These are phyloP conservation scores for Fraxinus sp. DNA, from an alignment of 305 asterid genomes.

Conservation along the genomic window DNA sequence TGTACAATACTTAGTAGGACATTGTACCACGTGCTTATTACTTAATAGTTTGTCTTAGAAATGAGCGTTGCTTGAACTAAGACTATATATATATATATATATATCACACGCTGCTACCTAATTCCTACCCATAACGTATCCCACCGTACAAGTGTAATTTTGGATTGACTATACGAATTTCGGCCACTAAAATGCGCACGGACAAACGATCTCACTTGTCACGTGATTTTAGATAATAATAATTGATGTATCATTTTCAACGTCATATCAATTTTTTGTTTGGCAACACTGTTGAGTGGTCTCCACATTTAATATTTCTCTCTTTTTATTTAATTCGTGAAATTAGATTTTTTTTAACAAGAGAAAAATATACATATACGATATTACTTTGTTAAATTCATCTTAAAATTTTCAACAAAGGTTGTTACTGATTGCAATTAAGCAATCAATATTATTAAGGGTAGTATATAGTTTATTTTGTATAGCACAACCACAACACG, in stretches of 20 bases:
- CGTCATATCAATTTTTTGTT: not conserved
- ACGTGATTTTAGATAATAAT: not conserved
- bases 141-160: not conserved
- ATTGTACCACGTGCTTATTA: not conserved
- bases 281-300: not conserved
- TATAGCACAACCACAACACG: not conserved
- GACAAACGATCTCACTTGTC: not conserved
- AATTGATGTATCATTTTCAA: not conserved
- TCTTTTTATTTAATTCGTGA: too few relatives aligned
- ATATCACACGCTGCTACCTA: not conserved
- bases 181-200: not conserved
- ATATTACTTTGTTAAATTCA: not conserved
- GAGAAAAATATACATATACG: too few relatives aligned
- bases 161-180: not conserved
- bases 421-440: not conserved
- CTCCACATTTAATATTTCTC: not conserved
- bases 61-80: not conserved
- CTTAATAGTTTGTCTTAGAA: not conserved
- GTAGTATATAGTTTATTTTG: not conserved
- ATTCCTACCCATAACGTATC: not conserved
- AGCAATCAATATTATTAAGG: not conserved
- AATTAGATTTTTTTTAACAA: too few relatives aligned
- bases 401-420: not conserved
- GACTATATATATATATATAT: not conserved
- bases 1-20: not conserved